A percentile compares a stretch with the other conserved stretches of the same genome.
phyloP scores from a whole-genome alignment of 1,139 yeast genomes.

The Candida labiduridarum region DNA sequence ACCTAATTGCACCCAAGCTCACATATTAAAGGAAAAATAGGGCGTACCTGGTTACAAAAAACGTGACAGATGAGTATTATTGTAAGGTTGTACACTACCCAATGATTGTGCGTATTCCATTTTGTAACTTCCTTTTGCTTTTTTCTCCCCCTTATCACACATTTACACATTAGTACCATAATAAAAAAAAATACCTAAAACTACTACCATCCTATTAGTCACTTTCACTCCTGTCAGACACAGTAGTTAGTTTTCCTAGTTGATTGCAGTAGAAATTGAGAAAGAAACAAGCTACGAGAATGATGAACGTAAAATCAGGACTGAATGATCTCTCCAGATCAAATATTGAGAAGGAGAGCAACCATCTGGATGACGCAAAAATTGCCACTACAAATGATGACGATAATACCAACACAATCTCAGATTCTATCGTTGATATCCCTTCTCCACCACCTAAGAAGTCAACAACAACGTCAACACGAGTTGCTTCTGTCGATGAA shows the following conservation, averaged over 20 bases:
- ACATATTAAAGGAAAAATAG: background rate
- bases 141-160: constrained; percentile 1
- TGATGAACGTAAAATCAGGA: background rate
- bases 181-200: background rate
- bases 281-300: background rate
- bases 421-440: constrained; percentile 1
- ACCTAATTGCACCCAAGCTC: background rate
- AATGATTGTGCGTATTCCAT: background rate
- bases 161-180: background rate
- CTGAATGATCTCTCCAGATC: background rate
- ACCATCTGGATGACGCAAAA: constrained; percentile 1
- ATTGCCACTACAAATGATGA: background rate
- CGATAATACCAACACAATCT: background rate
- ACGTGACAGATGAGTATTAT: background rate
- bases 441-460: background rate
- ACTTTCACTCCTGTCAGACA: background rate
- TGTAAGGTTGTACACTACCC: background rate
- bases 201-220: background rate
- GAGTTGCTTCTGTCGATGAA: constrained; percentile 26
- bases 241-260: constrained; percentile 32
- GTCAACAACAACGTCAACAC: background rate
- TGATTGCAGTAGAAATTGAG: background rate
- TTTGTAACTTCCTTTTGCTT: background rate
- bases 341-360: background rate
- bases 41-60: background rate